A percentile compares a stretch with the other conserved stretches of the same genome.
phyloP scores from a whole-genome alignment of 169 alveolate genomes.

The Plasmodium chabaudi region DNA sequence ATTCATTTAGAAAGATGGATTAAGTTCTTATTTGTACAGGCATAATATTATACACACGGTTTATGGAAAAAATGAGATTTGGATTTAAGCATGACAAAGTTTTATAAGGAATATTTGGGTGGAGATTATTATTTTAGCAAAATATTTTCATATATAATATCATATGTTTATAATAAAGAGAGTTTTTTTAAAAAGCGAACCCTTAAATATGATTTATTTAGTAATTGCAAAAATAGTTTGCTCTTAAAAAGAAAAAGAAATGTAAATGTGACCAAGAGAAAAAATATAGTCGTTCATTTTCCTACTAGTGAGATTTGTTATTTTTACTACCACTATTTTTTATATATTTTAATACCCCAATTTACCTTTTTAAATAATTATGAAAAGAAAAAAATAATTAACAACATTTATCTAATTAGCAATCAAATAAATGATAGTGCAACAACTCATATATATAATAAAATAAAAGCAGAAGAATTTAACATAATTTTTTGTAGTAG shows the following conservation, averaged over 20 bases:
- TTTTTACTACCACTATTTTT: constrained; percentile 66
- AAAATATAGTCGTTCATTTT: constrained; percentile 64
- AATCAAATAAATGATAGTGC: constrained; percentile 19
- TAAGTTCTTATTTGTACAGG: too few species aligned
- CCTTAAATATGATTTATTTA: constrained; percentile 6
- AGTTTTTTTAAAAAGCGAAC: constrained; percentile 66
- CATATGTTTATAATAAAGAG: constrained; percentile 42
- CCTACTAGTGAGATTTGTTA: constrained; percentile 62
- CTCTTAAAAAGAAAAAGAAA: constrained; percentile 16
- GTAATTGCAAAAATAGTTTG: constrained; percentile 38
- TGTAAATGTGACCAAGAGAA: constrained; percentile 20
- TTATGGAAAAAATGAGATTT: too few species aligned
- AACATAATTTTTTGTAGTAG: constrained; percentile 54
- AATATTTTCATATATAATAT: constrained; percentile 48
- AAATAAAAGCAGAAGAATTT: constrained; percentile 7
- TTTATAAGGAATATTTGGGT: constrained; percentile 53
- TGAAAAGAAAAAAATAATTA: constrained; percentile 57
- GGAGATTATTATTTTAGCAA: constrained; percentile 47
- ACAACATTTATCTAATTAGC: constrained; percentile 47
- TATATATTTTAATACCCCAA: constrained; percentile 65
- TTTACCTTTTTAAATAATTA: constrained; percentile 14
- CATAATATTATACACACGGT: too few species aligned
- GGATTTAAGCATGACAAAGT: constrained; percentile 36
- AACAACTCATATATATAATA: constrained; percentile 36
- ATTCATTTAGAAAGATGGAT: too few species aligned